Evolutionary conservation across 352 stramenopile species (phyloP), one percentile per base, ranked within the genome.

Genomic region (Pythium coloratum): DNA sequence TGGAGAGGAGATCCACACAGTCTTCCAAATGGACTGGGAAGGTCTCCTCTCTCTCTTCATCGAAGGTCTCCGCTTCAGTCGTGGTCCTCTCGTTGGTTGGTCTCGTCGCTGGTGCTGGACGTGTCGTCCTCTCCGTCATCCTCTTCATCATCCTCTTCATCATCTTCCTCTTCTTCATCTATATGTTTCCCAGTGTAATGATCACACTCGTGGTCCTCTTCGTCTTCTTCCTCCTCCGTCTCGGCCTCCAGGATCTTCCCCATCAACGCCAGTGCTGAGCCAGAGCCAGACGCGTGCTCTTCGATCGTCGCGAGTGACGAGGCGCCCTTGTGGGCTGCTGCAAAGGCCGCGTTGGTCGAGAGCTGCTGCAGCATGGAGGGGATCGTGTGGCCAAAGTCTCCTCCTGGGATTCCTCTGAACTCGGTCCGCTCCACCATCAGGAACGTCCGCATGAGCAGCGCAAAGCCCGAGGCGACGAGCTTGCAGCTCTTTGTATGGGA

Each of bases 401-500:
- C 66, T 12, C 71, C 78, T 0, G 76, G 72, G 38, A 83, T 78
- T 16, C 70, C 69, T 20, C 69, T 70, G 70, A 80, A 87, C 13
- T 71, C 71, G 54, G 80, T 76, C 26, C 70, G 70, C 32, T 87
- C 84, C 18, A 73, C 76, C 10, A 78, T 88, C 20, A 93, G 58
- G 62, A 93, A 93, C 8, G 69, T 82, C 12, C 82, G 73, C 28
- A 90, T 51, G 53, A 89, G 81, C 28, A 85, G 70, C 14, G 76
- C 73, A 46, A 88, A 87, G 53, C 75, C 71, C 44, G 77, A 59
- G 32, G 76, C 64, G 40, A 93, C 76, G 13, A 89, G 73, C 10
- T 71, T 73, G 64, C 84, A 93, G 59, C 76, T 81, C 57, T 83
- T 84, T 26, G 71, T 78, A 26, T 81, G 84, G 28, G 78, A 59